Evolutionary conservation across 495 filamentous ascomycete genomes (phyloP).

Genomic region (Aspergillus kassunensis): DNA sequence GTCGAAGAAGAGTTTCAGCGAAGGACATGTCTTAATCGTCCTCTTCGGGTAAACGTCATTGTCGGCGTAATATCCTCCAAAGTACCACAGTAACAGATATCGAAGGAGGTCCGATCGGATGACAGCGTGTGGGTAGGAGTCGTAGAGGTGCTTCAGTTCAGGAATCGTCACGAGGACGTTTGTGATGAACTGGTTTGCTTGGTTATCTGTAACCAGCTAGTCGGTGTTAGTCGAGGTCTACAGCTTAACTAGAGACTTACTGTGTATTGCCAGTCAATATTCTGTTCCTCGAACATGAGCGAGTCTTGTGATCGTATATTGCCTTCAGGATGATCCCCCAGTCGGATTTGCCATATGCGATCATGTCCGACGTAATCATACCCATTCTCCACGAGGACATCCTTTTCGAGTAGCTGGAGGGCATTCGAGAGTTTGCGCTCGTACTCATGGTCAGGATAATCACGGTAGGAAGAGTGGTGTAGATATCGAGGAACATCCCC

Average conservation of each 20-base stretch:
- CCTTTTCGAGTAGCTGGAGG: conserved; percentile 24
- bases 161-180: conserved; percentile 26
- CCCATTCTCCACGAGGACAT: conserved; percentile 8
- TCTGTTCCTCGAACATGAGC: conserved; percentile 24
- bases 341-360: conserved; percentile 36
- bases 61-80: conserved; percentile 52
- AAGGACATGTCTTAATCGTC: conserved; percentile 30
- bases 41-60: conserved; percentile 36
- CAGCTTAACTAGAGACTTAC: conserved; percentile 14
- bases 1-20: conserved; percentile 22
- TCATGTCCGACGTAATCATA: conserved; percentile 12
- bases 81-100: conserved; percentile 45
- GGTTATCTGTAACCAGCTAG: conserved; percentile 28
- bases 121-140: conserved; percentile 34
- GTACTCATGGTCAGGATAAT: conserved; percentile 25
- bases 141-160: conserved; percentile 26
- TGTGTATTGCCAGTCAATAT: conserved; percentile 31
- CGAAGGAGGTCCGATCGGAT: conserved; percentile 47
- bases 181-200: conserved; percentile 29
- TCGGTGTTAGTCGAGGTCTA: neutral
- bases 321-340: conserved; percentile 4
- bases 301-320: conserved; percentile 27
- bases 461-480: conserved; percentile 30
- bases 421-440: conserved; percentile 25
- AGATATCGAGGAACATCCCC: conserved; percentile 27